Evolutionary conservation across 169 alveolate genomes (phyloP), one percentile per base, ranked within the genome.

Genomic region (Plasmodium malariae): DNA sequence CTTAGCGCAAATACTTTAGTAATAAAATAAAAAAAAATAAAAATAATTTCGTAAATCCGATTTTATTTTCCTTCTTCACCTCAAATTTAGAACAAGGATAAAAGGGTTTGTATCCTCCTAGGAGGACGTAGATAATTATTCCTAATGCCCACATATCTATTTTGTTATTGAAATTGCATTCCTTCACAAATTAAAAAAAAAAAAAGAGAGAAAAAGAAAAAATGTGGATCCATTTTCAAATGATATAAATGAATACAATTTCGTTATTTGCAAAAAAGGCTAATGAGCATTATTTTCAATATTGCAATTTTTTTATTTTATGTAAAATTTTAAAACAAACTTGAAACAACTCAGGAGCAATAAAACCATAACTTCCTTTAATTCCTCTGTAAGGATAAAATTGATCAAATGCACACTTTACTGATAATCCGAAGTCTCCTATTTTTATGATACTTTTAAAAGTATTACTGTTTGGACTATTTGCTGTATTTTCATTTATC

Each of bases 91-190:
- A 87, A 4, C 89, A 85, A 12, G 94, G 94, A 48, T 91, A 91
- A 87, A 91, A 91, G n/a, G 94, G 94, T 17, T 57, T 87, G 55
- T 91, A 91, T 37, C 94, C 94, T n/a, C 93, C 92, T 24, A 91
- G 57, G 51, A 91, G 72, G 30, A 86, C 54, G 55, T 21, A 91
- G 55, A 57, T 43, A 21, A 91, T 70, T 57, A 91, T 70, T 12
- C 94, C 94, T 40, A 91, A 36, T n/a, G 94, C 94, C 94, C 94
- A 91, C 86, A 91, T 70, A 34, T 91, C 94, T 12, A 91, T 63
- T 60, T 85, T 87, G 54, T 87, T 87, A 51, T 91, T 76, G 78
- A 87, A 91, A 40, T 69, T 37, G 73, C 60, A 45, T 40, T 78
- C 88, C 94, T 91, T 57, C 34, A 74, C 28, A 24, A 34, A 17